Conservation (phyloP, 345 rosid species). For the Lepidium aucheri region DNA sequence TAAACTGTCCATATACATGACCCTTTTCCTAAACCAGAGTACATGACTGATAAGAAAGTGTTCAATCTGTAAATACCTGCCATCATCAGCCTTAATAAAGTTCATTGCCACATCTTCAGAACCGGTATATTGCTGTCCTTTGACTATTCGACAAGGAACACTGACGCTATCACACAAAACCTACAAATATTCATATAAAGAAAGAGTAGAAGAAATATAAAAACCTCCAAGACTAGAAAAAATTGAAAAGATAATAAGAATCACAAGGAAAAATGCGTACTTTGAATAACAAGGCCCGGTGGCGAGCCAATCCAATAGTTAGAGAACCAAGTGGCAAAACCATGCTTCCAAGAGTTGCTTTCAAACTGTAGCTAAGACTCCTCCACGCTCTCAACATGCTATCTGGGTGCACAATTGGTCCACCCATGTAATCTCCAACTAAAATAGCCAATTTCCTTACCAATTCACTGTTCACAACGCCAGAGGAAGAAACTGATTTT, state of each 20-base stretch:
- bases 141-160: conserved; percentile 86
- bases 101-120: conserved; percentile 85
- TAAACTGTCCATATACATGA: background rate
- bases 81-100: conserved; percentile 80
- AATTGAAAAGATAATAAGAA: background rate
- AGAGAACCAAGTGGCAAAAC: conserved; percentile 92
- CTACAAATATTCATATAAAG: conserved; percentile 26
- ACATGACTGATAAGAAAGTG: background rate
- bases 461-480: conserved; percentile 32
- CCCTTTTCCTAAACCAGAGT: background rate
- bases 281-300: conserved; percentile 92
- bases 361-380: conserved; percentile 70
- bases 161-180: conserved; percentile 80
- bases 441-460: conserved; percentile 60
- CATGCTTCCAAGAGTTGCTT: conserved; percentile 81
- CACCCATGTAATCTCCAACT: conserved; percentile 90
- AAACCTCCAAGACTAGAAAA: background rate
- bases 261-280: conserved; percentile 28
- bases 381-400: conserved; percentile 65
- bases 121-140: conserved; percentile 85
- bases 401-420: conserved; percentile 69
- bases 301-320: conserved; percentile 91
- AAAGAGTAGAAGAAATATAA: background rate
- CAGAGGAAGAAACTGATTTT: conserved; percentile 39
- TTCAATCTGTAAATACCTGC: conserved; percentile 36